Evolutionary conservation across 2,329 filamentous ascomycete genomes (phyloP).

Genomic region (Clarireedia homoeocarpa): DNA sequence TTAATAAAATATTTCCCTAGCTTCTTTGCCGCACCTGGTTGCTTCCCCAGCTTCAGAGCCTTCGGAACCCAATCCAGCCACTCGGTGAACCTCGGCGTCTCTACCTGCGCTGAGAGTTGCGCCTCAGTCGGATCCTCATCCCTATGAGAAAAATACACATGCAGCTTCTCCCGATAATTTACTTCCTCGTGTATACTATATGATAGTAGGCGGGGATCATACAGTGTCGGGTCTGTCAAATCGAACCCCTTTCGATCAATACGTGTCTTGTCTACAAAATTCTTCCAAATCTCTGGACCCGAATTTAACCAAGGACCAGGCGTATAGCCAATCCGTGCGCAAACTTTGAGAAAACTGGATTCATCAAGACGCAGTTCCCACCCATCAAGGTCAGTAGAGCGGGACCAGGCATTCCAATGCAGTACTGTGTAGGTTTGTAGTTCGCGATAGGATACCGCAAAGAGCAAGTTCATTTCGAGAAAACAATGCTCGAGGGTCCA

Average conservation of each 20-base stretch:
- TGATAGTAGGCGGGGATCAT: neutral
- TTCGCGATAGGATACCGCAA: neutral
- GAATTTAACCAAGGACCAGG: neutral
- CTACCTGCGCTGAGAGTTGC: too few relatives aligned
- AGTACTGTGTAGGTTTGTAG: neutral
- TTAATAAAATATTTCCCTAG: too few relatives aligned
- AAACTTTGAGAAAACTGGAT: neutral
- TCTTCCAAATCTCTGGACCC: slow-evolving; percentile 2
- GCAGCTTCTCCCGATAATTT: too few relatives aligned
- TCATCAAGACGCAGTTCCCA: neutral
- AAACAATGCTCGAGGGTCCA: neutral
- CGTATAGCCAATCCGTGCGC: neutral
- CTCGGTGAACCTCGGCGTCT: too few relatives aligned
- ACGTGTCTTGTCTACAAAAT: neutral
- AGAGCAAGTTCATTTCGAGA: neutral
- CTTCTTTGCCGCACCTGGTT: too few relatives aligned
- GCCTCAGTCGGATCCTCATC: too few relatives aligned
- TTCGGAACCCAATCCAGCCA: too few relatives aligned
- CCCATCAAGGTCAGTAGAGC: neutral
- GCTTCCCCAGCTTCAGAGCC: too few relatives aligned
- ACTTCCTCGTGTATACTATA: too few relatives aligned
- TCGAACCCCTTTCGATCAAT: neutral
- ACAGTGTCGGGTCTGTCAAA: neutral
- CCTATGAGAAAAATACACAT: too few relatives aligned
- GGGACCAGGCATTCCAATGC: neutral